Evolutionary conservation across 2,329 filamentous ascomycete species (phyloP).

Genomic region (Claviceps pazoutovae): DNA sequence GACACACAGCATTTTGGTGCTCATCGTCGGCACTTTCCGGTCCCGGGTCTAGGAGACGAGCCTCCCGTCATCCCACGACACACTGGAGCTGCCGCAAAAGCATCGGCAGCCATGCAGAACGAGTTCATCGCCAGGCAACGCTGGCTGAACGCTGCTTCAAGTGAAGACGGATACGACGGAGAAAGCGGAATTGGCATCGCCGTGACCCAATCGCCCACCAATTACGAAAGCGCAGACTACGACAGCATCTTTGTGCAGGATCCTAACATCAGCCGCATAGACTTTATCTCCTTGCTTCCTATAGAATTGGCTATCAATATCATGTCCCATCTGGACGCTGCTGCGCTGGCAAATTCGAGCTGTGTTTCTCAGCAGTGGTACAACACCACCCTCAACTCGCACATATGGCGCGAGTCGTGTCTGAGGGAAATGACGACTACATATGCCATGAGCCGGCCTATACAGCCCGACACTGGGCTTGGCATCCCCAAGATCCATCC

Average conservation of each 20-base stretch:
- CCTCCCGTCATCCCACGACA: slow-evolving; percentile 48
- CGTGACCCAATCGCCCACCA: slow-evolving; percentile 29
- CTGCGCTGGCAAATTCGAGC: slow-evolving; percentile 33
- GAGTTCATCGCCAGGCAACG: slow-evolving; percentile 29
- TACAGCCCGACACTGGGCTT: slow-evolving; percentile 40
- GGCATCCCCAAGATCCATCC: slow-evolving; percentile 42
- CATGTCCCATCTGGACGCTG: slow-evolving; percentile 40
- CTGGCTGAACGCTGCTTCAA: slow-evolving; percentile 25
- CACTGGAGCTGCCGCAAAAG: slow-evolving; percentile 46
- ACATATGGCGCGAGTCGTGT: slow-evolving; percentile 52
- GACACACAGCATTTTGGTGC: slow-evolving; percentile 16
- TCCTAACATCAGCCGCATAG: slow-evolving; percentile 35
- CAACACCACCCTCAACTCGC: slow-evolving; percentile 32
- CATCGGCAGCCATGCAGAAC: slow-evolving; percentile 46
- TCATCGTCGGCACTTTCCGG: slow-evolving; percentile 19
- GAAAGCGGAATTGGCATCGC: slow-evolving; percentile 53
- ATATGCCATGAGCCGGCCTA: slow-evolving; percentile 40
- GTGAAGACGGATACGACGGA: slow-evolving; percentile 39
- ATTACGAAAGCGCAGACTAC: slow-evolving; percentile 22
- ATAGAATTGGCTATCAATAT: slow-evolving; percentile 46
- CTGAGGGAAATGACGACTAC: slow-evolving; percentile 45
- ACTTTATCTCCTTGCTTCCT: slow-evolving; percentile 44
- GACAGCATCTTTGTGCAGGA: slow-evolving; percentile 20
- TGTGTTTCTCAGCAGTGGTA: slow-evolving; percentile 39
- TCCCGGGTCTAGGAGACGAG: slow-evolving; percentile 36